Base-by-base conservation (phyloP, 1,284 basidiomycete genomes). In the Leccinum griseonigrum region DNA sequence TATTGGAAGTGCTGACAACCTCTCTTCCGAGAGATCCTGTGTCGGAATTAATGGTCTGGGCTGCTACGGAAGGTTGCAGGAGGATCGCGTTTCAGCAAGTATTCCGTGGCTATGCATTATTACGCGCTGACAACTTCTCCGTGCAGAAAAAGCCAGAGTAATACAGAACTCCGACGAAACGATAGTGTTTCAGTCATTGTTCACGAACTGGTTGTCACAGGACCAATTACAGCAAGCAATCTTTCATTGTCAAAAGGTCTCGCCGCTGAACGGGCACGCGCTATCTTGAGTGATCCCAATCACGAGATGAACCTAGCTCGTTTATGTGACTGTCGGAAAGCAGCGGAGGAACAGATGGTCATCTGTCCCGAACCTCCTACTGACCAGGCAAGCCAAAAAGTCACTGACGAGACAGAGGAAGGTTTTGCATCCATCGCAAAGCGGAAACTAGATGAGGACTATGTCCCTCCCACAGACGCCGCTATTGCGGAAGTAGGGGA, bases 21-120 rank as follows among this genome's bases (percentile, higher is more conserved):
- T 77, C 82, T 54, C 74, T 90, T 60, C 81, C 81, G 14, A 78
- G 78, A 61, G 88, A 93, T 70, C 91, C 91, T 2, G 82, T 90
- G 3, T 83, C 87, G 0, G 82, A 85, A 60, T 73, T 93, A 56
- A 78, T 85, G 73, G 76, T 86, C 50, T 92, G 87, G 86, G 75
- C 83, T 2, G 83, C 82, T 1, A 74, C 77, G 53, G 68, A 75
- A 16, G 86, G 87, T 0, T 93, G 91, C 60, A 74, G 68, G 56
- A 76, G 75, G 56, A 78, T 82, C 43, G 74, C 73, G 54, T 82
- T 83, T 66, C 73, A 75, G 83, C 81, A 67, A 69, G 79, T 77
- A 50, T 28, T 43, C 22, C 22, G 8, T 56, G 18, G 16, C 36
- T 2, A 40, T 54, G 16, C 13, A 48, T 51, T 55, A 46, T 57